A percentile compares a stretch with the other conserved stretches of the same genome.
Evolutionary conservation across 257 asterid genomes (phyloP).

Genomic region (Galeopsis tetrahit): DNA sequence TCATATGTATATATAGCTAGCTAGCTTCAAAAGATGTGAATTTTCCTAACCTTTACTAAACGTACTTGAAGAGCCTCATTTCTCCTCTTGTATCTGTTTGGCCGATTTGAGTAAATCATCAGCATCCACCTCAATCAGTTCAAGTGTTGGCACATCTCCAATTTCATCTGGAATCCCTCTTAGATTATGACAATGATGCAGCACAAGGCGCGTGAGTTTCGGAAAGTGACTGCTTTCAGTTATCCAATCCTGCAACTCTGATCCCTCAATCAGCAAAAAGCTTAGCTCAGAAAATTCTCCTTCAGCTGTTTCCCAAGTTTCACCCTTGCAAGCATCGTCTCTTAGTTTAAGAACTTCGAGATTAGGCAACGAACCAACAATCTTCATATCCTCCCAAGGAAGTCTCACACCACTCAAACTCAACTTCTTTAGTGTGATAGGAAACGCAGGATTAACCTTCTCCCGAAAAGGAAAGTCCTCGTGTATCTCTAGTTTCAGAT

Average conservation of each 20-base stretch:
- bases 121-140: constrained; percentile 1
- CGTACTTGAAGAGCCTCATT: constrained; percentile 5
- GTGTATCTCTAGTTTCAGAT: background rate
- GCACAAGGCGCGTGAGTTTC: background rate
- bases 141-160: background rate
- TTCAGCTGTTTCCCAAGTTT: constrained; percentile 1
- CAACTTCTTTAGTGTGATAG: background rate
- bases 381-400: constrained; percentile 1
- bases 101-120: background rate
- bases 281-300: background rate
- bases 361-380: constrained; percentile 12
- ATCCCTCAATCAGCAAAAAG: background rate
- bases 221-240: constrained; percentile 6
- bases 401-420: background rate
- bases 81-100: constrained; percentile 16
- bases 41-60: background rate
- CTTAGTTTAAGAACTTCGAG: constrained; percentile 17
- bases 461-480: background rate
- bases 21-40: too few relatives aligned
- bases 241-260: constrained; percentile 1
- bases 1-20: too few relatives aligned
- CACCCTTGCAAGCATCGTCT: background rate
- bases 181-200: background rate
- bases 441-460: background rate
- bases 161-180: background rate